Conservation (phyloP, 1,284 basidiomycete species). For the Xerocomus minutiporus region DNA sequence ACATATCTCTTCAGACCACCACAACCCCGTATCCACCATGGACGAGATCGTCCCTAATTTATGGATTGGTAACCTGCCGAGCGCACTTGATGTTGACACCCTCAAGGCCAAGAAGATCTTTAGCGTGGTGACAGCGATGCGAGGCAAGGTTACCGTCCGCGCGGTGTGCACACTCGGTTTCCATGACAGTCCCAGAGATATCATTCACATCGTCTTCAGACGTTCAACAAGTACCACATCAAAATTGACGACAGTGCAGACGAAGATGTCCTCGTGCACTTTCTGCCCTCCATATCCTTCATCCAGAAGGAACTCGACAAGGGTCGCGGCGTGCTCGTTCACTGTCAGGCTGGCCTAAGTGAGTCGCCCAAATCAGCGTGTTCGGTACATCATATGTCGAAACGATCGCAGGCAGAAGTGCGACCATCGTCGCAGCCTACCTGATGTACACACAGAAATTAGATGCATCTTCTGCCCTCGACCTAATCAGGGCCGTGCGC, state of each 20-base stretch:
- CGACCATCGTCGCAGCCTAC: slow-evolving; percentile 79
- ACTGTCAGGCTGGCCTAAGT: slow-evolving; percentile 87
- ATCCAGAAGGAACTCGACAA: slow-evolving; percentile 74
- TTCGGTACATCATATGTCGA: neutral
- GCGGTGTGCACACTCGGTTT: slow-evolving; percentile 43
- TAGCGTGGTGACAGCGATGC: slow-evolving; percentile 69
- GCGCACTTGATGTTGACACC: slow-evolving; percentile 48
- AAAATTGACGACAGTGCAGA: slow-evolving; percentile 67
- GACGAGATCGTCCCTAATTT: slow-evolving; percentile 60
- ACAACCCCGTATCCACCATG: slow-evolving; percentile 12
- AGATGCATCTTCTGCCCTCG: slow-evolving; percentile 63
- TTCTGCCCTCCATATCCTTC: slow-evolving; percentile 74
- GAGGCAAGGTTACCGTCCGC: slow-evolving; percentile 59
- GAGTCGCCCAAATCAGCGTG: slow-evolving; percentile 31
- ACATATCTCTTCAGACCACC: neutral
- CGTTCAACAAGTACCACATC: slow-evolving; percentile 67
- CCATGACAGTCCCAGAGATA: neutral
- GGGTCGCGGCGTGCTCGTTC: slow-evolving; percentile 73
- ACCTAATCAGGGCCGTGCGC: slow-evolving; percentile 59
- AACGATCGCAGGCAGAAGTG: slow-evolving; percentile 59
- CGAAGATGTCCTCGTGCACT: slow-evolving; percentile 70
- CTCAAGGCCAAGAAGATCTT: slow-evolving; percentile 62
- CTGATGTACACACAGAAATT: slow-evolving; percentile 71
- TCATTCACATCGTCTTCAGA: slow-evolving; percentile 37
- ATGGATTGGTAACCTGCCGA: slow-evolving; percentile 62